Evolutionary conservation across 768 basidiomycete species (phyloP), one percentile per base, ranked within the genome.

Genomic region (Candolleomyces efflorescens): DNA sequence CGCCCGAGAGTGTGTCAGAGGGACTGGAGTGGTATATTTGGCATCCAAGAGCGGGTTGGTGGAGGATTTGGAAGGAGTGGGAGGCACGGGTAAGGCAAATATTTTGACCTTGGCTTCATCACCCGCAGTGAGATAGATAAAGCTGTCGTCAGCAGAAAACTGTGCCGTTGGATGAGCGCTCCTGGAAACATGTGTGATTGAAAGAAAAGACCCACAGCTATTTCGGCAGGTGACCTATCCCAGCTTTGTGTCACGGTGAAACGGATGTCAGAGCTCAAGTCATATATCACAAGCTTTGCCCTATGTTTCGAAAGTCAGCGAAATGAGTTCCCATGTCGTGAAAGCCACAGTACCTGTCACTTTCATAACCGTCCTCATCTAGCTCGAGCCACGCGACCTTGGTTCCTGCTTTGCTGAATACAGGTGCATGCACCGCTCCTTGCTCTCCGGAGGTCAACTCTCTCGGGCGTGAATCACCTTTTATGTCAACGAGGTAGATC

Each of bases 331-430:
- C n/a, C n/a, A n/a, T n/a, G n/a, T n/a, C n/a, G n/a, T n/a, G n/a
- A n/a, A n/a, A n/a, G n/a, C n/a, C n/a, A n/a, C n/a, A n/a, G n/a
- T 59, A 85, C 86, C 89, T 82, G 71, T 96, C 95, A 53, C 88
- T 80, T 71, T 98, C 95, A 63, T 94, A 89, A 1, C 95, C 94
- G 63, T 98, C 93, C 66, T 89, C 69, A 53, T 87, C 85, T 60
- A 94, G 81, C 69, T 98, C 90, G 39, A 92, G 72, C 95, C 95
- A 98, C 0, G 90, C 93, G 1, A 83, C 84, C 69, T 88, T 88
- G 50, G 79, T 79, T 0, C 88, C 90, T 47, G 82, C 72, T 3
- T 73, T 71, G 58, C 77, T 90, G 69, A 96, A 84, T 6, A 83
- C 80, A 0, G 92, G 88, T n/a, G 73, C 78, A 63, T 82, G 85